phyloP scores from a whole-genome alignment of 2,329 filamentous ascomycete genomes.

The Penicillium glabrum region DNA sequence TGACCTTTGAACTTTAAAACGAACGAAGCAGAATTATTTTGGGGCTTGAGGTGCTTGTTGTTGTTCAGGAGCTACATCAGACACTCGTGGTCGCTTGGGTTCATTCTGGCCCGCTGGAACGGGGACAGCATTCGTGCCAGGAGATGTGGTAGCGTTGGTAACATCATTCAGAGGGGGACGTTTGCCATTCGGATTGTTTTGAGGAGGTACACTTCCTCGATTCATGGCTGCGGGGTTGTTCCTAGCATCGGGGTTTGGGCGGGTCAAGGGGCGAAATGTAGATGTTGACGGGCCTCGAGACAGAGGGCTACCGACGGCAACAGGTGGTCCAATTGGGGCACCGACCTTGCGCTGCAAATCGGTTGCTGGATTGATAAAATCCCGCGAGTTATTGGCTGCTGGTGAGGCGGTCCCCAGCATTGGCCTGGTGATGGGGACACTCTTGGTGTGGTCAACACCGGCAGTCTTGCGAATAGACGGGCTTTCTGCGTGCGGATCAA shows the following conservation, averaged over 20 bases:
- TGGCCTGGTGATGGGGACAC: slow-evolving; percentile 65
- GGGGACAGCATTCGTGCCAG: slow-evolving; percentile 22
- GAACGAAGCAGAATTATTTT: slow-evolving; percentile 7
- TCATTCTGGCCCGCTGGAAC: slow-evolving; percentile 28
- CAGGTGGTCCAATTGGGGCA: slow-evolving; percentile 25
- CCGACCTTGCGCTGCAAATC: slow-evolving; percentile 38
- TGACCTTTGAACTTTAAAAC: neutral
- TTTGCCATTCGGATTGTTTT: slow-evolving; percentile 38
- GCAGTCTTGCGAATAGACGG: slow-evolving; percentile 88
- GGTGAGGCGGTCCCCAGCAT: slow-evolving; percentile 34
- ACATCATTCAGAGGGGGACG: slow-evolving; percentile 46
- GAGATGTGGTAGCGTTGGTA: slow-evolving; percentile 37
- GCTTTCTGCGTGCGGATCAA: slow-evolving; percentile 73
- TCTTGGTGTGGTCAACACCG: slow-evolving; percentile 78
- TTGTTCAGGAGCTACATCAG: slow-evolving; percentile 15
- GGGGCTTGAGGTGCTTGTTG: slow-evolving; percentile 14
- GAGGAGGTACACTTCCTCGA: slow-evolving; percentile 25
- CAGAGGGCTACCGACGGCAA: slow-evolving; percentile 31
- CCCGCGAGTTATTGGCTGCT: slow-evolving; percentile 31
- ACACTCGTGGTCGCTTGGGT: slow-evolving; percentile 33
- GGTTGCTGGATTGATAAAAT: slow-evolving; percentile 37
- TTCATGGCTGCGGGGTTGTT: slow-evolving; percentile 20
- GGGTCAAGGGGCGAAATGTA: slow-evolving; percentile 47
- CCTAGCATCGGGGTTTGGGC: slow-evolving; percentile 36
- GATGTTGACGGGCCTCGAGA: slow-evolving; percentile 37